A percentile compares a stretch with the other conserved stretches of the same genome.
These are phyloP conservation scores for Penicillium nordicum DNA, from an alignment of 2,329 filamentous ascomycete genomes.

Conservation along the genomic window DNA sequence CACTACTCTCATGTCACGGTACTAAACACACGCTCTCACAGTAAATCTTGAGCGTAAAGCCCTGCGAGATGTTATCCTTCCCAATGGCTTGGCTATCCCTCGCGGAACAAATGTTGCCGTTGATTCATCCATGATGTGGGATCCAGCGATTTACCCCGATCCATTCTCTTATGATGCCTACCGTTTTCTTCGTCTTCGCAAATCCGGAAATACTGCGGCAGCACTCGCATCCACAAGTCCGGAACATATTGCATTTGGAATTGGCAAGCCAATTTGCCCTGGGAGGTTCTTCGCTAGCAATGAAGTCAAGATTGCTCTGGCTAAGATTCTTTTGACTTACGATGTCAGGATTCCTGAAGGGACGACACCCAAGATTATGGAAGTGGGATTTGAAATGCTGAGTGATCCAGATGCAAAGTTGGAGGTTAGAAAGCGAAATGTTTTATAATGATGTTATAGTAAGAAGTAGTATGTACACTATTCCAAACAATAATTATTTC, in stretches of 20 bases:
- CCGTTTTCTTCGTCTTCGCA: background rate
- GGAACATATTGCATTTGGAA: slow-evolving; percentile 22
- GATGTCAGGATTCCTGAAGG: background rate
- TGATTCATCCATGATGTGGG: background rate
- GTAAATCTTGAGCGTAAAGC: background rate
- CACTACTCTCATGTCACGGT: background rate
- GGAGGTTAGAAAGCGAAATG: background rate
- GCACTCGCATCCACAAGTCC: background rate
- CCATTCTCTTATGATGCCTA: background rate
- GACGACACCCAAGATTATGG: background rate
- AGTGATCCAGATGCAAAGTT: background rate
- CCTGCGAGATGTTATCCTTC: background rate
- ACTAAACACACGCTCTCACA: background rate
- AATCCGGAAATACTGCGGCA: background rate
- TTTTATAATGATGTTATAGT: background rate
- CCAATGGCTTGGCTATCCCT: background rate
- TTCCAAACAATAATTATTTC: background rate
- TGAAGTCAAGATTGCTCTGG: slow-evolving; percentile 25
- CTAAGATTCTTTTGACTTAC: background rate
- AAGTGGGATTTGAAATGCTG: background rate
- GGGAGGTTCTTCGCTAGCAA: slow-evolving; percentile 29
- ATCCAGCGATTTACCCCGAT: background rate
- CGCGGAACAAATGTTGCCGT: background rate
- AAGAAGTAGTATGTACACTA: too few species aligned
- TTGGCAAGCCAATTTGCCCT: slow-evolving; percentile 27